Percentiles rank a stretch among this genome's conserved stretches.
These are phyloP conservation scores for Pilatotrama ljubarskyi DNA, from an alignment of 768 basidiomycete species.

Conservation along the genomic window DNA sequence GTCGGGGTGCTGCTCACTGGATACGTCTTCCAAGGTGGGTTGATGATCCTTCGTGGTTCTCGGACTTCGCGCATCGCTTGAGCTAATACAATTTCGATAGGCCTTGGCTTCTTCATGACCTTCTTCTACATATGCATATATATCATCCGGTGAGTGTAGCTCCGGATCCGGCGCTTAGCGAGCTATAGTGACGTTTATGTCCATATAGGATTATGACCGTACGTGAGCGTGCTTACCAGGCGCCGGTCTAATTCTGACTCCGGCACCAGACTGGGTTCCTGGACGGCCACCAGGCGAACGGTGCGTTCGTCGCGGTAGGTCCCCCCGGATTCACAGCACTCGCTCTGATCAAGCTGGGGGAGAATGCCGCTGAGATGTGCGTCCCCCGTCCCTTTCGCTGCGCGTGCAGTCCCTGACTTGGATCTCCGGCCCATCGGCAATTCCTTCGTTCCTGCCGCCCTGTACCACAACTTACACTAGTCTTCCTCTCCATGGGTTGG, in stretches of 20 bases:
- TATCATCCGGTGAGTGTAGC: constrained; percentile 40
- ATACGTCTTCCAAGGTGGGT: constrained; percentile 50
- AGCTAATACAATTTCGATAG: constrained; percentile 19
- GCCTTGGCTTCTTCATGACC: constrained; percentile 50
- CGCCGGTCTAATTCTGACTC: background rate
- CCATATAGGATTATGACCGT: constrained; percentile 40
- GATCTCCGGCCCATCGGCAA: constrained; percentile 9
- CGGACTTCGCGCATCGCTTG: constrained; percentile 1
- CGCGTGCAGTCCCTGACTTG: constrained; percentile 1
- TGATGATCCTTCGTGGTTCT: constrained; percentile 6
- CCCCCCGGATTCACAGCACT: constrained; percentile 53
- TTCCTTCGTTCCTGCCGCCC: constrained; percentile 2
- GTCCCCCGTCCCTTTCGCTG: constrained; percentile 2
- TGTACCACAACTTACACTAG: constrained; percentile 22
- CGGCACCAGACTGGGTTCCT: constrained; percentile 43
- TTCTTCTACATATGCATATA: constrained; percentile 53
- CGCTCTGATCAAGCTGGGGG: constrained; percentile 47
- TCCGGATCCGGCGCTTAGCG: background rate
- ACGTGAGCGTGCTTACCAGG: constrained; percentile 5
- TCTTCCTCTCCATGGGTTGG: constrained; percentile 36
- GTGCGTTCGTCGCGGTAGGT: constrained; percentile 49
- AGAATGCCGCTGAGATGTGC: constrained; percentile 39
- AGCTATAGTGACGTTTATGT: constrained; percentile 1
- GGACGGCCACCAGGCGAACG: constrained; percentile 49
- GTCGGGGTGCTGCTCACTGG: constrained; percentile 44